Conservation (phyloP, 805 yeast genomes). For the Saccharomycopsis amapae region DNA sequence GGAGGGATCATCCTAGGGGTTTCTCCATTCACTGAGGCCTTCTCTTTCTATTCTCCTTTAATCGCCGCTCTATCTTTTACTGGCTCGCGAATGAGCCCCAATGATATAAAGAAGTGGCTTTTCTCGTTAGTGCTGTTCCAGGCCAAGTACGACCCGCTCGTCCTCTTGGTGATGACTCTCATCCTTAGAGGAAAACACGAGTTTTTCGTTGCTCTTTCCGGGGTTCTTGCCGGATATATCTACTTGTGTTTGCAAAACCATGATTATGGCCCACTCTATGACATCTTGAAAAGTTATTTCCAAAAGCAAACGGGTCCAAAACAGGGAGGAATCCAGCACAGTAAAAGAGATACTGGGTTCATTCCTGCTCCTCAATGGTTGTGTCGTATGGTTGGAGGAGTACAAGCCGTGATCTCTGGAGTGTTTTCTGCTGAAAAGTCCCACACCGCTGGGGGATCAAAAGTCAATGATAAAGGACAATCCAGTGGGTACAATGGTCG, state of each 20-base stretch:
- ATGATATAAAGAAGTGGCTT: neutral
- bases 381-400: neutral
- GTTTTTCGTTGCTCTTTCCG: neutral
- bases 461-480: no score
- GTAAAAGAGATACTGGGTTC: neutral
- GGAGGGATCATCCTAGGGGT: neutral
- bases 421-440: no score
- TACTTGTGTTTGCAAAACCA: slow-evolving; percentile 2
- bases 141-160: neutral
- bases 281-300: no score
- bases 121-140: neutral
- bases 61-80: neutral
- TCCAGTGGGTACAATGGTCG: neutral
- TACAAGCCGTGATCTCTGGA: no score
- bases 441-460: no score
- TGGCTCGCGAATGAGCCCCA: slow-evolving; percentile 1
- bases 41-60: neutral
- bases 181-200: neutral
- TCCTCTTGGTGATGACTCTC: neutral
- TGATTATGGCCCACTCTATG: neutral
- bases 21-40: neutral
- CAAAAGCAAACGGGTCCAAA: no score
- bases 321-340: no score
- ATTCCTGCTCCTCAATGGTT: neutral
- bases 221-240: slow-evolving; percentile 2